Evolutionary conservation across 495 filamentous ascomycete genomes (phyloP), one percentile per base, ranked within the genome.

Genomic region (Echria macrotheca): DNA sequence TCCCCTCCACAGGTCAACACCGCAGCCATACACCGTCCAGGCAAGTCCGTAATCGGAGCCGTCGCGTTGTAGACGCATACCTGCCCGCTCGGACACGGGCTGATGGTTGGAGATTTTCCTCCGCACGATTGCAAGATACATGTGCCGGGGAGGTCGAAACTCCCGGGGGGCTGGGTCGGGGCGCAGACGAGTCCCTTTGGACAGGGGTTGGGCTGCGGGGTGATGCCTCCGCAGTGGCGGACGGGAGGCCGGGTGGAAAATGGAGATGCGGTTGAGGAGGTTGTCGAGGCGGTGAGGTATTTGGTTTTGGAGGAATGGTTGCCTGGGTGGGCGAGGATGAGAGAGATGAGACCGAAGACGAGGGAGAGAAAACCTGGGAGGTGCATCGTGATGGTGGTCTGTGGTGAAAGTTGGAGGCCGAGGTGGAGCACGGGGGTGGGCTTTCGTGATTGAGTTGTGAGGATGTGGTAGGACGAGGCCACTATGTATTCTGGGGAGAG

Each of bases 41-140:
- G 44, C 19, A 35, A 21, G 3, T 46, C 44, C 29, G 44, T 46
- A 17, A 33, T 21, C 3, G 44, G 44, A 11, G 44, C 31, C 10
- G 44, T 46, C 11, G 44, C 44, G 29, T 46, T 46, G 44, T 46
- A 46, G 11, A 46, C 44, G 29, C 44, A 46, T 11, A 46, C 44
- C 21, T 46, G 44, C 5, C 44, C 44, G 10, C 0, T 7, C 11
- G 44, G 44, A 14, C 44, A 46, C 6, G 23, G 29, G 6, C n/a
- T 19, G 31, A 35, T 21, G 2, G 15, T 18, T 5, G 44, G 29
- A 0, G 25, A 25, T 12, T 46, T 46, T 17, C 44, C 44, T 28
- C 44, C 44, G 44, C 44, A 46, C 5, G 31, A 17, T 2, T 14
- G 2, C 4, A 36, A 24, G 18, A 46, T 22, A 31, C 44, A 46